Evolutionary conservation across 768 basidiomycete genomes (phyloP), one percentile per base, ranked within the genome.

Genomic region (Amanita rubescens): DNA sequence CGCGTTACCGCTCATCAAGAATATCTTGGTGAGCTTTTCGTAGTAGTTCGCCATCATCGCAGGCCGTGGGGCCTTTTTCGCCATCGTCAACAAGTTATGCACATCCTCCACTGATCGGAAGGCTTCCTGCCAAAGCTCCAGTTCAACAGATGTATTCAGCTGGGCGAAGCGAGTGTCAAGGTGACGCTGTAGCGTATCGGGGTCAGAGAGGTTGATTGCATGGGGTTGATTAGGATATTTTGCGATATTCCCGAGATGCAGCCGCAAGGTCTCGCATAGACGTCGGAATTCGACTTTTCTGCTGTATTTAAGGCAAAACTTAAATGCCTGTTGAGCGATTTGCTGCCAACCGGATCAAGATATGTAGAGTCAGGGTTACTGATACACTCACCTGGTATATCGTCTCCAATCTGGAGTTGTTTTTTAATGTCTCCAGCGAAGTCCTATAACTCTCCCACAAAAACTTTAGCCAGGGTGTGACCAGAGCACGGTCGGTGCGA

Each of bases 11-110:
- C 88, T 91, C 76, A 94, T 95, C 62, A 94, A 77, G 76, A 97
- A 99, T 58, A 99, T 95, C 65, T 87, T 88, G 39, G 94, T 90
- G 58, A 97, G 82, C 71, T 98, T 97, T 69, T 97, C 94, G 71
- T 98, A 98, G 72, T 97, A 98, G 68, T 90, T 93, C 55, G 93
- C 92, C 94, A 98, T 97, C 93, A 97, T 95, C 11, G 85, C 79
- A 0, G 92, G 91, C 32, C 92, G 85, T 1, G 93, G 91, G 0
- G 90, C 83, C 70, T 94, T 95, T 68, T 95, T 95, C 25, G 89
- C 87, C 81, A 92, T 85, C 10, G 85, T 90, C 59, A 99, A 82
- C 33, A 98, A 79, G 62, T 94, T 93, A 73, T 98, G 95, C 35
- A 97, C 90, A 67, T 99, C 95, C 69, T 99, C 95, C 56, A 97